These are phyloP conservation scores for Zea luxurians DNA, from an alignment of 176 grass and related monocot species.

Conservation along the genomic window DNA sequence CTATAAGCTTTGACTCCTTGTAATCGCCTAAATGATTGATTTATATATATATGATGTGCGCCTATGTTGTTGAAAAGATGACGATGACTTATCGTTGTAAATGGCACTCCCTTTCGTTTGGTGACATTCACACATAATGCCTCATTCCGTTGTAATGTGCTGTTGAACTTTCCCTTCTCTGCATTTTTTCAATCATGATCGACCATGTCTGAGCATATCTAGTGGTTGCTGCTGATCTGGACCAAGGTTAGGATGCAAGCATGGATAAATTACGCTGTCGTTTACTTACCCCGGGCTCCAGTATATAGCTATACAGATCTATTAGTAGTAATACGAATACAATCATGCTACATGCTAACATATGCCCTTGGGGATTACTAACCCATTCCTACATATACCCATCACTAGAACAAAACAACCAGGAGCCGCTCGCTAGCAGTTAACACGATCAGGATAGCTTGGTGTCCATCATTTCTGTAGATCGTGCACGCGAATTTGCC, in stretches of 20 bases:
- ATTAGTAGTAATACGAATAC: background rate
- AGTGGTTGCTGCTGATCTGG: background rate
- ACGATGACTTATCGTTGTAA: conserved; percentile 39
- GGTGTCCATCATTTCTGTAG: conserved; percentile 55
- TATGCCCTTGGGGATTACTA: background rate
- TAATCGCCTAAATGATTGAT: conserved; percentile 33
- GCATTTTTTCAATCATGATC: background rate
- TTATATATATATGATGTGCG: conserved; percentile 11
- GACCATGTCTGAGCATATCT: background rate
- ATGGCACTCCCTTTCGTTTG: conserved; percentile 31
- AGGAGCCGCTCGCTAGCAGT: background rate
- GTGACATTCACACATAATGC: background rate
- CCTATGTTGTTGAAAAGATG: conserved; percentile 26
- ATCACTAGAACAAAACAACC: background rate
- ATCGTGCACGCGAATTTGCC: conserved; percentile 34
- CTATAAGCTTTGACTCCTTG: conserved; percentile 1
- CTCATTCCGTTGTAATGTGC: background rate
- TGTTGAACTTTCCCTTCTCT: background rate
- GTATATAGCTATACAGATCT: too few species aligned
- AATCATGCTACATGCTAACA: background rate
- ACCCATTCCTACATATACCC: background rate
- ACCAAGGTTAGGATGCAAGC: background rate
- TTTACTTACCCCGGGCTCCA: background rate
- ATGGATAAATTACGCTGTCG: background rate
- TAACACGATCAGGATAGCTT: background rate